Conservation (phyloP, 257 asterid species). For the Nicotiana tabacum region DNA sequence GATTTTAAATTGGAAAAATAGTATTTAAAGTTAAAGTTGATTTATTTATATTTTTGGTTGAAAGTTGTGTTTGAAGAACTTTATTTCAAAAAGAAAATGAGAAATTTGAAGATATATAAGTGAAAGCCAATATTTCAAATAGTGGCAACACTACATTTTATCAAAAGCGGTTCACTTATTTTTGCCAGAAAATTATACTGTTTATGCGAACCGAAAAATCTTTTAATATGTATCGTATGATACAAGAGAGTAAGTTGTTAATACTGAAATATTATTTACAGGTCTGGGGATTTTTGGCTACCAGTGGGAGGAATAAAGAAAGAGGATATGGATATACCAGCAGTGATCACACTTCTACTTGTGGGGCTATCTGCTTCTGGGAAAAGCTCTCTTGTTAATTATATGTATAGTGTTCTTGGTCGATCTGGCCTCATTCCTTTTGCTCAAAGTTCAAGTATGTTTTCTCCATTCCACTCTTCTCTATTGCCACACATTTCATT, state of each 20-base stretch:
- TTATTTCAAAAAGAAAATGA: too few species aligned
- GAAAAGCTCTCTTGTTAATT: constrained; percentile 53
- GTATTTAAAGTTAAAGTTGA: not conserved
- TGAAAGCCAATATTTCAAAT: too few species aligned
- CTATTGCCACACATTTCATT: not conserved
- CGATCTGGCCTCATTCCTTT: constrained; percentile 66
- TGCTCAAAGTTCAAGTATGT: constrained; percentile 63
- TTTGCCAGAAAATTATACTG: too few species aligned
- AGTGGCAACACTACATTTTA: too few species aligned
- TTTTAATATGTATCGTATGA: too few species aligned
- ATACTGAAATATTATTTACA: constrained; percentile 5
- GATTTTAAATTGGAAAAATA: not conserved
- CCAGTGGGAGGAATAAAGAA: constrained; percentile 64
- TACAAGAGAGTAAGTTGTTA: too few species aligned
- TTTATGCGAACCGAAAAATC: too few species aligned
- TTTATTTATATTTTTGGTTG: too few species aligned
- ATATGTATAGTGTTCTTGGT: constrained; percentile 74
- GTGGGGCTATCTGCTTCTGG: constrained; percentile 45
- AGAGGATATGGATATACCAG: constrained; percentile 50
- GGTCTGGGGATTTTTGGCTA: constrained; percentile 69
- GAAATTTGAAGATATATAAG: too few species aligned
- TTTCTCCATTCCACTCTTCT: not conserved
- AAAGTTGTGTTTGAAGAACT: too few species aligned
- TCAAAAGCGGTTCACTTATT: too few species aligned
- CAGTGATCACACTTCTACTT: constrained; percentile 38